phyloP scores from a whole-genome alignment of 805 yeast genomes.

The Starmerella vaccinii region DNA sequence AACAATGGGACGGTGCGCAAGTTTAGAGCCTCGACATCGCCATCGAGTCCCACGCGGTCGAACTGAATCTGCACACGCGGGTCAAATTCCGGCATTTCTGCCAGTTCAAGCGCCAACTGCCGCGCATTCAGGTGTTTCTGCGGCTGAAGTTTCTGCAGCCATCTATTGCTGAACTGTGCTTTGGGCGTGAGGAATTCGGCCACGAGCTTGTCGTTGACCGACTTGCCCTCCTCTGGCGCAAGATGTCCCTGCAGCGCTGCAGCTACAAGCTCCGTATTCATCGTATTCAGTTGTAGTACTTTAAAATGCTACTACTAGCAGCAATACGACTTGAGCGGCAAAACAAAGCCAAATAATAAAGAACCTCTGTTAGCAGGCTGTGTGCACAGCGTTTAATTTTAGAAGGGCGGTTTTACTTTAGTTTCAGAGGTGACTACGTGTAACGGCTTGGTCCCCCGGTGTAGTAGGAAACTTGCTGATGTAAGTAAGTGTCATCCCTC shows the following conservation, averaged over 20 bases:
- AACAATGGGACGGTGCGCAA: slow-evolving; percentile 46
- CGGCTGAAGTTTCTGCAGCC: slow-evolving; percentile 51
- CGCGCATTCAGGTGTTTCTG: slow-evolving; percentile 28
- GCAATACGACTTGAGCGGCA: too few relatives aligned
- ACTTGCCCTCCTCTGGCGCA: neutral
- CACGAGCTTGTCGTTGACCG: slow-evolving; percentile 25
- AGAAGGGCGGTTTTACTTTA: too few relatives aligned
- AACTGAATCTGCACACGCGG: slow-evolving; percentile 58
- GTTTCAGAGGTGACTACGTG: too few relatives aligned
- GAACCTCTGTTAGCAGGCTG: too few relatives aligned
- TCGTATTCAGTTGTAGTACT: too few relatives aligned
- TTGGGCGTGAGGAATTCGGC: slow-evolving; percentile 53
- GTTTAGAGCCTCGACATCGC: slow-evolving; percentile 49
- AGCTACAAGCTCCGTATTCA: slow-evolving; percentile 9
- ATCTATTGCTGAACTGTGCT: slow-evolving; percentile 52
- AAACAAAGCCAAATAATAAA: too few relatives aligned
- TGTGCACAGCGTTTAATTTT: too few relatives aligned
- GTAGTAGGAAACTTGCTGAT: neutral
- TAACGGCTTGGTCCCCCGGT: too few relatives aligned
- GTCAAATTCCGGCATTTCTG: slow-evolving; percentile 49
- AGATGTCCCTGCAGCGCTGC: slow-evolving; percentile 1
- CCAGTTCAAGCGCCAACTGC: slow-evolving; percentile 39
- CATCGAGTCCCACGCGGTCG: slow-evolving; percentile 65
- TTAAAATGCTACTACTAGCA: too few relatives aligned
- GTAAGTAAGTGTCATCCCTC: neutral